A percentile compares a stretch with the other conserved stretches of the same genome.
Evolutionary conservation across 768 basidiomycete species (phyloP).

Genomic region (Mrakia hoshinonis): DNA sequence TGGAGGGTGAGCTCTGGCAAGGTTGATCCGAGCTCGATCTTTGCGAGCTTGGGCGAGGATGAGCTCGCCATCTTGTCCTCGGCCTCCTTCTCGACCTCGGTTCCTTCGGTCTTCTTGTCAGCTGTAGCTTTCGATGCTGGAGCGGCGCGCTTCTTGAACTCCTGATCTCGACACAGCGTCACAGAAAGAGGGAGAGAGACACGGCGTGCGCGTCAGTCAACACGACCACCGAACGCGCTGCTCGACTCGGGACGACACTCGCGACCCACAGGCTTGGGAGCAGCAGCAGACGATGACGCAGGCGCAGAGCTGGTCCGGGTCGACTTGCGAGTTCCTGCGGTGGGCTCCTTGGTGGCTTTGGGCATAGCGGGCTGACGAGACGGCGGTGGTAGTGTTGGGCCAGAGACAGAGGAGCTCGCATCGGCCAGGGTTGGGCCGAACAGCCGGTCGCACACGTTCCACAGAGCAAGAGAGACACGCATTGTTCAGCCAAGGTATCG

Average conservation of each 20-base stretch:
- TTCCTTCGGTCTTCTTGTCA: slow-evolving; percentile 34
- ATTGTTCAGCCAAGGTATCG: too few relatives aligned
- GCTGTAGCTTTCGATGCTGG: slow-evolving; percentile 35
- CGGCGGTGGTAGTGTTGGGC: not conserved
- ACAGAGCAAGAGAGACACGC: not conserved
- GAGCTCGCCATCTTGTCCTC: slow-evolving; percentile 30
- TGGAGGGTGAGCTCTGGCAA: slow-evolving; percentile 67
- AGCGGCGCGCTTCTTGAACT: slow-evolving; percentile 15
- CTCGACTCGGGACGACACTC: not conserved
- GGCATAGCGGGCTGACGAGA: not conserved
- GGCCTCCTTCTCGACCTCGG: slow-evolving; percentile 34
- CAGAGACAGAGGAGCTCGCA: not conserved
- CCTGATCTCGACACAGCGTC: not conserved
- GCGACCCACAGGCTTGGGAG: not conserved
- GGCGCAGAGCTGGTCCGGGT: not conserved
- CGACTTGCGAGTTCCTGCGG: not conserved
- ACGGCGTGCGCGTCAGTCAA: not conserved
- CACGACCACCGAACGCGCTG: not conserved
- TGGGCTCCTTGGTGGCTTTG: slow-evolving; percentile 2
- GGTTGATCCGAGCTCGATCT: slow-evolving; percentile 62
- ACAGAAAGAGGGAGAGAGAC: not conserved
- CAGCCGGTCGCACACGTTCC: not conserved
- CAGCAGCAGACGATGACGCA: not conserved
- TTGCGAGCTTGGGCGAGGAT: slow-evolving; percentile 5
- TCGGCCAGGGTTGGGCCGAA: not conserved